Percentiles rank a stretch among this genome's conserved stretches.
Evolutionary conservation across 2,329 filamentous ascomycete genomes (phyloP).

Genomic region (Rutstroemia sp.): DNA sequence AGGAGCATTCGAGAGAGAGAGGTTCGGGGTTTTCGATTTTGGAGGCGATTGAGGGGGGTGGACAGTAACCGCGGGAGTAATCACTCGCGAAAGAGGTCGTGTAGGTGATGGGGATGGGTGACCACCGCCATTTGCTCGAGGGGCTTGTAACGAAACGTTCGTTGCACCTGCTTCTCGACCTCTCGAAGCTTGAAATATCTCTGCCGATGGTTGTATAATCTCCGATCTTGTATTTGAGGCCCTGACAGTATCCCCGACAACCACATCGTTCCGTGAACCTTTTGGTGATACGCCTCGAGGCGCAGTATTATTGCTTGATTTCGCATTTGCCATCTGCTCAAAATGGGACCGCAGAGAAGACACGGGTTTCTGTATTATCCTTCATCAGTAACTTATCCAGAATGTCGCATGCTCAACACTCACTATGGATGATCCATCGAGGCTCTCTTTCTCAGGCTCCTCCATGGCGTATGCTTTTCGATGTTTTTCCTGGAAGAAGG

Average conservation of each 20-base stretch:
- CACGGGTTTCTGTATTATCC: slow-evolving; percentile 60
- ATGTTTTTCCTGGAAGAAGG: background rate
- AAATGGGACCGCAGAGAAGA: slow-evolving; percentile 76
- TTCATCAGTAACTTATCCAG: slow-evolving; percentile 10
- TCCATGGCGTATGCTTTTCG: slow-evolving; percentile 32
- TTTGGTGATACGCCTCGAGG: slow-evolving; percentile 24
- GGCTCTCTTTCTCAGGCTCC: slow-evolving; percentile 46
- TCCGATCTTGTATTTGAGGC: slow-evolving; percentile 15
- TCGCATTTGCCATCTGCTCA: slow-evolving; percentile 61
- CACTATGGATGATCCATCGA: slow-evolving; percentile 71
- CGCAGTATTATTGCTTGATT: slow-evolving; percentile 30
- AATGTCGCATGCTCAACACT: slow-evolving; percentile 27
- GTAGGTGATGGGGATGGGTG: slow-evolving; percentile 23
- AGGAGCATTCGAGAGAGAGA: slow-evolving; percentile 20
- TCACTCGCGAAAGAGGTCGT: slow-evolving; percentile 15
- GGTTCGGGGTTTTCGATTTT: slow-evolving; percentile 32
- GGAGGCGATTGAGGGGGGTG: slow-evolving; percentile 65
- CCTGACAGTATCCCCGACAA: slow-evolving; percentile 15
- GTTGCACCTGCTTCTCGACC: slow-evolving; percentile 20
- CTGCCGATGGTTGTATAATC: slow-evolving; percentile 12
- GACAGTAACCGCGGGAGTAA: slow-evolving; percentile 54
- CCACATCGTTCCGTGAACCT: slow-evolving; percentile 14
- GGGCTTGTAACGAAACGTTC: slow-evolving; percentile 20
- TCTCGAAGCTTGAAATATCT: slow-evolving; percentile 16
- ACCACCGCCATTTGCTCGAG: slow-evolving; percentile 16